Percentiles rank a stretch among this genome's conserved stretches.
These are phyloP conservation scores for Aciculosporium take DNA, from an alignment of 2,329 filamentous ascomycete genomes.

Conservation along the genomic window DNA sequence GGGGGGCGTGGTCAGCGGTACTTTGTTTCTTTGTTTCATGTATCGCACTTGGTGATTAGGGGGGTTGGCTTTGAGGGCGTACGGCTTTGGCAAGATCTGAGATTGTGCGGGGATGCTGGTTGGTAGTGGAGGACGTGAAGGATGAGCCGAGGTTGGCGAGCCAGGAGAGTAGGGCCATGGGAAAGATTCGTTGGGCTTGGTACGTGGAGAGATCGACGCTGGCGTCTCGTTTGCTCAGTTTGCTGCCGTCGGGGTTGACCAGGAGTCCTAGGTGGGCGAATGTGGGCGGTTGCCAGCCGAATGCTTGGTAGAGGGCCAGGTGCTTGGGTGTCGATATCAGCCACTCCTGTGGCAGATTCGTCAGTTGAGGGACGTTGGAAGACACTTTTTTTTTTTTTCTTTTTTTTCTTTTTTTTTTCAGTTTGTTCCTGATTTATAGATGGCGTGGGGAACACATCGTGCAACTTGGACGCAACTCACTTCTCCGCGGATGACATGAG, in stretches of 20 bases:
- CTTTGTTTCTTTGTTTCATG: background rate
- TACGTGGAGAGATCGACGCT: conserved; percentile 37
- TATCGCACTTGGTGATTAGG: too few relatives aligned
- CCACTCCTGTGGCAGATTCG: conserved; percentile 54
- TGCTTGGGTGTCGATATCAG: conserved; percentile 78
- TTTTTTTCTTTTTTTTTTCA: too few relatives aligned
- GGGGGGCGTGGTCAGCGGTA: conserved; percentile 11
- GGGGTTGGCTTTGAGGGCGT: conserved; percentile 20
- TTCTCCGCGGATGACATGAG: conserved; percentile 82
- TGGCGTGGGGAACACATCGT: too few relatives aligned
- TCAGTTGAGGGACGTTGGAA: too few relatives aligned
- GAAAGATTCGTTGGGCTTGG: conserved; percentile 29
- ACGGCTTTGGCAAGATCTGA: conserved; percentile 56
- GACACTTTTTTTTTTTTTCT: too few relatives aligned
- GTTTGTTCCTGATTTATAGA: too few relatives aligned
- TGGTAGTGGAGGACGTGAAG: conserved; percentile 13
- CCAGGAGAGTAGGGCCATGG: conserved; percentile 56
- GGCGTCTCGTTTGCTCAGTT: conserved; percentile 72
- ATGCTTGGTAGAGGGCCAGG: conserved; percentile 57
- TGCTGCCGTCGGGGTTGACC: conserved; percentile 52
- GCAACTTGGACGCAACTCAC: conserved; percentile 27
- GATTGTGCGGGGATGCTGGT: conserved; percentile 32
- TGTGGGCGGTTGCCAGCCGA: conserved; percentile 57
- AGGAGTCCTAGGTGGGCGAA: conserved; percentile 74
- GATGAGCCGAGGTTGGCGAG: conserved; percentile 50